phyloP scores from a whole-genome alignment of 108 stramenopile genomes.

The Cyclotella atomus region DNA sequence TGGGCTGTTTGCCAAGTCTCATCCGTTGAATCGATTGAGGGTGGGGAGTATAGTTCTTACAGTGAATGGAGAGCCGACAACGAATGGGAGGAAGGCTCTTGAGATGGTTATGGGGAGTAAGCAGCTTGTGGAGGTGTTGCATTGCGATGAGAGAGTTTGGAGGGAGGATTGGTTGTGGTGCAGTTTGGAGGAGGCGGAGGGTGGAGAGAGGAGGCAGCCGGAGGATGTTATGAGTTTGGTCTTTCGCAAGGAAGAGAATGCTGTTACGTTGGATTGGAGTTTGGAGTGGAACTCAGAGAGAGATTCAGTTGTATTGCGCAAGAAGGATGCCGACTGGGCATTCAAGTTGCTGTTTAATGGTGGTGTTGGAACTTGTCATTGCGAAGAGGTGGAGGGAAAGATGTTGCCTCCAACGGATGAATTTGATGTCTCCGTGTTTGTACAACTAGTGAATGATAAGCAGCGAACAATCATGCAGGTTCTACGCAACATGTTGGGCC shows the following conservation, averaged over 20 bases:
- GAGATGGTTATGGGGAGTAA: conserved; percentile 41
- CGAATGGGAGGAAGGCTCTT: conserved; percentile 26
- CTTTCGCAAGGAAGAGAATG: conserved; percentile 14
- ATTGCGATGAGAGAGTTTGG: conserved; percentile 41
- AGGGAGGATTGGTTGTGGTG: conserved; percentile 34
- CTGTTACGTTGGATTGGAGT: conserved; percentile 13
- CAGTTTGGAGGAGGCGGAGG: conserved; percentile 16
- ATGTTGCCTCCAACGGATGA: conserved; percentile 44
- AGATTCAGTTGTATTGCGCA: conserved; percentile 18
- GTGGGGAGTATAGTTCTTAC: conserved; percentile 30
- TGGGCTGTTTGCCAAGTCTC: conserved; percentile 30
- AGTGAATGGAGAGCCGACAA: conserved; percentile 33
- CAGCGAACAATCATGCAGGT: conserved; percentile 35
- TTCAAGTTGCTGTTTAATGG: conserved; percentile 33
- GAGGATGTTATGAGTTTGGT: conserved; percentile 3
- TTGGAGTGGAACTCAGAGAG: conserved; percentile 19
- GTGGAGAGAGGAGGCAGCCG: background rate
- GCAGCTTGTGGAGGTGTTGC: conserved; percentile 34
- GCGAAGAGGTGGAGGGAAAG: conserved; percentile 16
- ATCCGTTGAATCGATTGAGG: conserved; percentile 38
- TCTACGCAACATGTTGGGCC: conserved; percentile 32
- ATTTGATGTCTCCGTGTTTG: conserved; percentile 33
- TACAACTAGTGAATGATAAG: conserved; percentile 24
- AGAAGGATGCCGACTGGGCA: conserved; percentile 8
- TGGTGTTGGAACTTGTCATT: conserved; percentile 38